Evolutionary conservation across 257 asterid genomes (phyloP).

Genomic region (Penstemon davidsonii): DNA sequence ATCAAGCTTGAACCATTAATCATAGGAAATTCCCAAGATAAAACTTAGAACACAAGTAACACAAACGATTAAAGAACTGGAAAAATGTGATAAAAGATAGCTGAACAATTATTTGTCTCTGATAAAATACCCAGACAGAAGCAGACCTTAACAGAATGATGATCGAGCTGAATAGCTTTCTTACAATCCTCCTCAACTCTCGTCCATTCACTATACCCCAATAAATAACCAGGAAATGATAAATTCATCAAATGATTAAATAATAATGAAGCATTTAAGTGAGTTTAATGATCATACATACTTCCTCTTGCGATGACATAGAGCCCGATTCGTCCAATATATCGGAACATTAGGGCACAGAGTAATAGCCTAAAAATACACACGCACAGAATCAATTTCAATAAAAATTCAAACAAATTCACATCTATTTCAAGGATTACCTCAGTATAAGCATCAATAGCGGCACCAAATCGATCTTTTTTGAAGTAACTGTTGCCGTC

Average conservation of each 20-base stretch:
- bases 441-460: constrained; percentile 93
- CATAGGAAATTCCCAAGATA: too few relatives aligned
- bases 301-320: constrained; percentile 82
- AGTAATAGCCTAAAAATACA: constrained; percentile 62
- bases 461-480: constrained; percentile 72
- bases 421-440: constrained; percentile 28
- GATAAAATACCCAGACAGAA: neutral
- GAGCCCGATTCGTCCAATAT: constrained; percentile 94
- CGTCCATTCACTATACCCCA: constrained; percentile 60
- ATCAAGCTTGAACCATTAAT: too few relatives aligned
- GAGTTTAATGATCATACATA: constrained; percentile 41
- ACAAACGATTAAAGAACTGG: too few relatives aligned
- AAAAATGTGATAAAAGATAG: neutral
- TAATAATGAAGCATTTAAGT: constrained; percentile 8
- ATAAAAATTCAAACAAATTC: neutral
- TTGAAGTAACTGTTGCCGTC: constrained; percentile 73
- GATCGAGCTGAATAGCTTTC: constrained; percentile 65
- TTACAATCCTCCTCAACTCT: constrained; percentile 77
- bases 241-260: constrained; percentile 11
- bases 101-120: neutral
- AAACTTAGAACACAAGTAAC: too few relatives aligned
- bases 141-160: constrained; percentile 55
- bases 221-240: neutral
- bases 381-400: neutral
- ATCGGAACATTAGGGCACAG: constrained; percentile 87